These are phyloP conservation scores for Zygoascus bituminiphila DNA, from an alignment of 805 yeast genomes.

Conservation along the genomic window DNA sequence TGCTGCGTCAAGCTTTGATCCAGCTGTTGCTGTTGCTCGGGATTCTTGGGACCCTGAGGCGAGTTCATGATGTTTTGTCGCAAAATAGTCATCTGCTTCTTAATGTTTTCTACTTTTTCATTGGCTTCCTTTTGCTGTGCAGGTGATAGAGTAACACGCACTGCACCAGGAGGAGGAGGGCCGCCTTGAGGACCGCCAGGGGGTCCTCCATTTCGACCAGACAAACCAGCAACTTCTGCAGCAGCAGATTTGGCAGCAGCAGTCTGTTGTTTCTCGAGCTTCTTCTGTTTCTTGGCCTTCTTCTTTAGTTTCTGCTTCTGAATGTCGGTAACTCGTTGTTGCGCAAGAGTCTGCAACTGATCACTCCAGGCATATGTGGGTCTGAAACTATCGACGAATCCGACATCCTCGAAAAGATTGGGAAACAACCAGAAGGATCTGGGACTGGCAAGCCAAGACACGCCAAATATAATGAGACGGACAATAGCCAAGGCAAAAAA, in stretches of 20 bases:
- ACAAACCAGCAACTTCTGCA: not conserved
- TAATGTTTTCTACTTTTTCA: conserved; percentile 2
- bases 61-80: conserved; percentile 2
- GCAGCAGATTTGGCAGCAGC: not conserved
- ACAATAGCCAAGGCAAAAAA: conserved; percentile 75
- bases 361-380: conserved; percentile 84
- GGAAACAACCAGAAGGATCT: conserved; percentile 96
- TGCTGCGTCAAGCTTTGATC: conserved; percentile 2
- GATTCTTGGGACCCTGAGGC: conserved; percentile 5
- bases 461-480: conserved; percentile 58
- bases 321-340: not conserved
- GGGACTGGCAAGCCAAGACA: conserved; percentile 49
- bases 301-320: conserved; percentile 12
- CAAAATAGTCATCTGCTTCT: not conserved
- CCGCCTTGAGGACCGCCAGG: not conserved
- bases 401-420: conserved; percentile 90
- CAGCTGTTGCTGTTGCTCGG: conserved; percentile 1
- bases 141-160: not conserved
- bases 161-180: not conserved
- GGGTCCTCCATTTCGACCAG: not conserved
- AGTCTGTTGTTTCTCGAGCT: not conserved
- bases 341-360: conserved; percentile 9
- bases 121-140: conserved; percentile 4
- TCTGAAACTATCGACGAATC: conserved; percentile 81
- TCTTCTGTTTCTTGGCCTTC: conserved; percentile 16